Evolutionary conservation across 345 rosid genomes (phyloP).

Genomic region (Pelargonium nanum): DNA sequence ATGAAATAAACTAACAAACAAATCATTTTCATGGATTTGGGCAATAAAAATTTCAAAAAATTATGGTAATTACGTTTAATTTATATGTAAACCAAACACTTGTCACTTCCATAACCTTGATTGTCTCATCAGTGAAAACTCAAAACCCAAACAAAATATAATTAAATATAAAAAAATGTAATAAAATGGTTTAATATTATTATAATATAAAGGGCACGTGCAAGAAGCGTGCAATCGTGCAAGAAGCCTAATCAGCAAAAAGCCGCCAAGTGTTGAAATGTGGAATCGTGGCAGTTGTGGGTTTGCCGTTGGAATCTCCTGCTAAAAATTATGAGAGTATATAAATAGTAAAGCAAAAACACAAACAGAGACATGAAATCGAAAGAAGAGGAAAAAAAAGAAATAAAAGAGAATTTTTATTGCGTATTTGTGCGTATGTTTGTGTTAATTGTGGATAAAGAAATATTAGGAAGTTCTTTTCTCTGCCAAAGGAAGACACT

Average conservation of each 20-base stretch:
- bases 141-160: too few relatives aligned
- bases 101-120: too few relatives aligned
- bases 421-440: neutral
- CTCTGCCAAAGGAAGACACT: constrained; percentile 15
- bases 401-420: too few relatives aligned
- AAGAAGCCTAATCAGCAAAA: neutral
- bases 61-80: too few relatives aligned
- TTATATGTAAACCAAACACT: too few relatives aligned
- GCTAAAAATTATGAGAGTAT: neutral
- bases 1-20: too few relatives aligned
- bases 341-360: neutral
- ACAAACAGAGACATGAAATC: neutral
- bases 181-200: too few relatives aligned
- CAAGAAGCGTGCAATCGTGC: neutral
- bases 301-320: constrained; percentile 2
- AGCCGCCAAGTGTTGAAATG: neutral
- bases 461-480: neutral
- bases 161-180: too few relatives aligned
- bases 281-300: constrained; percentile 2
- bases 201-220: neutral
- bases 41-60: too few relatives aligned
- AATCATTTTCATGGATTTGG: too few relatives aligned
- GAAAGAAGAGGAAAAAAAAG: neutral
- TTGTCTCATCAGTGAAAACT: too few relatives aligned
- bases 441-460: neutral